Evolutionary conservation across 139 green algal genomes (phyloP), one percentile per base, ranked within the genome.

Genomic region (Mesostigma viride): DNA sequence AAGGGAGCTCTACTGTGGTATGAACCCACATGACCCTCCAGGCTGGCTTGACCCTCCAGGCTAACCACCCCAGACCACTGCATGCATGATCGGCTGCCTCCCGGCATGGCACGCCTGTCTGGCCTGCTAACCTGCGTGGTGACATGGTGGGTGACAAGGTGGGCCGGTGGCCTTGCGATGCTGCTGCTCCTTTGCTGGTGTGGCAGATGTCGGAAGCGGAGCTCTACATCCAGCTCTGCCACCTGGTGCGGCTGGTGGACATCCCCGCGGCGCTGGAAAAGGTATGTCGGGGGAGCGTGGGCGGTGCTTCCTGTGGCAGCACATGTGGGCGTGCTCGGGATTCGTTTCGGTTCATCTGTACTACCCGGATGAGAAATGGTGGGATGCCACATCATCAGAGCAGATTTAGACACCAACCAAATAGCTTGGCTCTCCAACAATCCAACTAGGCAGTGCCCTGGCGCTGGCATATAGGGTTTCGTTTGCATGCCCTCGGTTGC

Each of bases 151-250:
- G 30, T 24, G 27, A 45, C 24, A 14, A 45, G 17, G 17, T 24
- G 30, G 5, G 14, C 22, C 5, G 20, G 8, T 14, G 14, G 8
- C 59, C 59, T 30, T 58, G 8, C 8, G 20, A 6, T 14, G 59
- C 28, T 5, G 26, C 58, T 48, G 26, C 30, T 48, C 30, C 14
- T 5, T 31, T 31, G 24, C 8, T 30, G 24, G 11, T 70, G 45
- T 53, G 4, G 67, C 69, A 76, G 64, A 47, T 74, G 30, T 75
- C 70, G 2, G 70, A 76, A 64, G 70, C 70, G 1, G 70, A 76
- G 0, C 70, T 76, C 24, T 76, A 76, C 70, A 75, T 71, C 26
- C 70, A 74, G 35, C 65, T 76, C 11, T 74, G 30, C 24, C 68
- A 76, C 24, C 71, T 76, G 45, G n/a, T n/a, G 17, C 64, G 68